Percentiles rank a stretch among this genome's conserved stretches.
These are phyloP conservation scores for Pilatotrama ljubarskyi DNA, from an alignment of 768 basidiomycete species.

Conservation along the genomic window DNA sequence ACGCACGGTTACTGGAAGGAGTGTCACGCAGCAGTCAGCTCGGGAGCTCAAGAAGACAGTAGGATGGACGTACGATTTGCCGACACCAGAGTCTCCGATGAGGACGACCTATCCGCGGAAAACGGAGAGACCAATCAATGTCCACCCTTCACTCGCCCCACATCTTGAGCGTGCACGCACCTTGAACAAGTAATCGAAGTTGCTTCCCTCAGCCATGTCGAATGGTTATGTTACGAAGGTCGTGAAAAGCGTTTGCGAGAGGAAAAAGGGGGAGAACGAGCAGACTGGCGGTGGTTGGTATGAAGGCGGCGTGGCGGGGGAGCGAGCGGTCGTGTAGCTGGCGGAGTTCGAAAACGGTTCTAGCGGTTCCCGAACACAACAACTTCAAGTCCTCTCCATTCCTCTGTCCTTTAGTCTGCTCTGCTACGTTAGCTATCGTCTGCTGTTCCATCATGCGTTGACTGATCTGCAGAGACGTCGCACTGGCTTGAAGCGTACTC, in stretches of 20 bases:
- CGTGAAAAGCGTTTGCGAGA: conserved; percentile 21
- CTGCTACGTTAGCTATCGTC: not conserved
- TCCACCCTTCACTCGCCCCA: not conserved
- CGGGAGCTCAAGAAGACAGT: not conserved
- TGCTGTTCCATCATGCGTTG: conserved; percentile 4
- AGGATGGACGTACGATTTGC: conserved; percentile 86
- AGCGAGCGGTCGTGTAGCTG: conserved; percentile 8
- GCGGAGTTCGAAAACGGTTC: conserved; percentile 34
- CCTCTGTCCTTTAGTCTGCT: not conserved
- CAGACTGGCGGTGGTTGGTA: conserved; percentile 12
- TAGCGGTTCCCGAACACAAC: conserved; percentile 1
- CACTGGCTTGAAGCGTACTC: not conserved
- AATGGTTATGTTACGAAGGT: conserved; percentile 21
- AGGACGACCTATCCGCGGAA: conserved; percentile 77
- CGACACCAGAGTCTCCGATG: conserved; percentile 98
- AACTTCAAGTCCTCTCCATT: not conserved
- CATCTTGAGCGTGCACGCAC: conserved; percentile 42
- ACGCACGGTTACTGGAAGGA: conserved; percentile 61
- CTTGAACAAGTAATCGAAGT: conserved; percentile 99
- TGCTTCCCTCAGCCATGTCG: conserved; percentile 86
- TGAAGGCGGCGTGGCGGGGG: conserved; percentile 19
- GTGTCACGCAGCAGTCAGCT: not conserved
- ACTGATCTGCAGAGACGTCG: not conserved
- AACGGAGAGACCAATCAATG: conserved; percentile 14
- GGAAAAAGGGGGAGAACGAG: not conserved